phyloP scores from a whole-genome alignment of 2,329 filamentous ascomycete genomes.

The Domatiomyces catenatus region DNA sequence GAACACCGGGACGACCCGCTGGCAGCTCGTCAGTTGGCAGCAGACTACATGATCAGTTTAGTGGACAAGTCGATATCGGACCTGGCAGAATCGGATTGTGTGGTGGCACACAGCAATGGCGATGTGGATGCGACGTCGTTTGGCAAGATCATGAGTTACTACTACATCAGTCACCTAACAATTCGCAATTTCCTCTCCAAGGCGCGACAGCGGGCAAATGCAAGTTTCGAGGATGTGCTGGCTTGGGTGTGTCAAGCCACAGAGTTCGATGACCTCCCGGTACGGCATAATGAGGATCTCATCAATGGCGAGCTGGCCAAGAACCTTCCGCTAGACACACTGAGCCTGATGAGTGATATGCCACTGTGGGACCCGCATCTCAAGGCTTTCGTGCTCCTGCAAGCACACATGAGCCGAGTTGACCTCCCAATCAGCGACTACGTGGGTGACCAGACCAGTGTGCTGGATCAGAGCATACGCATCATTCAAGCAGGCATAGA shows the following conservation, averaged over 20 bases:
- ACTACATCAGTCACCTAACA: slow-evolving; percentile 91
- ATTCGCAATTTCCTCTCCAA: slow-evolving; percentile 69
- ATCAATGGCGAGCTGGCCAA: slow-evolving; percentile 83
- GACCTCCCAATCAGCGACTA: slow-evolving; percentile 92
- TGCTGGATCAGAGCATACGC: slow-evolving; percentile 90
- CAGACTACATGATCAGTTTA: slow-evolving; percentile 87
- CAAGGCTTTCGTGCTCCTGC: slow-evolving; percentile 83
- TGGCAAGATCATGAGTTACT: slow-evolving; percentile 98
- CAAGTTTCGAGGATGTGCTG: slow-evolving; percentile 62
- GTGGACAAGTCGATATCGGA: slow-evolving; percentile 75
- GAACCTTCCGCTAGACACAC: slow-evolving; percentile 45
- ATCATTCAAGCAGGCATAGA: slow-evolving; percentile 93
- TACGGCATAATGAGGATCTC: slow-evolving; percentile 94
- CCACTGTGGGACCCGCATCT: slow-evolving; percentile 99
- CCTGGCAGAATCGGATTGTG: slow-evolving; percentile 69
- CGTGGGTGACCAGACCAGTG: slow-evolving; percentile 75
- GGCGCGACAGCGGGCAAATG: slow-evolving; percentile 50
- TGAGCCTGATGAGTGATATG: slow-evolving; percentile 39
- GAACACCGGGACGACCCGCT: slow-evolving; percentile 63
- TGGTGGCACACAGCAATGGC: slow-evolving; percentile 68
- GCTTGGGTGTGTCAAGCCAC: slow-evolving; percentile 86
- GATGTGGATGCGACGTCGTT: slow-evolving; percentile 80
- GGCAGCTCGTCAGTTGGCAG: slow-evolving; percentile 69
- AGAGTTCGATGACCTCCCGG: slow-evolving; percentile 94
- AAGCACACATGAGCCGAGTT: slow-evolving; percentile 87